Percentiles rank a stretch among this genome's conserved stretches.
Evolutionary conservation across 2,329 filamentous ascomycete species (phyloP).

Genomic region (Neurospora crassa): DNA sequence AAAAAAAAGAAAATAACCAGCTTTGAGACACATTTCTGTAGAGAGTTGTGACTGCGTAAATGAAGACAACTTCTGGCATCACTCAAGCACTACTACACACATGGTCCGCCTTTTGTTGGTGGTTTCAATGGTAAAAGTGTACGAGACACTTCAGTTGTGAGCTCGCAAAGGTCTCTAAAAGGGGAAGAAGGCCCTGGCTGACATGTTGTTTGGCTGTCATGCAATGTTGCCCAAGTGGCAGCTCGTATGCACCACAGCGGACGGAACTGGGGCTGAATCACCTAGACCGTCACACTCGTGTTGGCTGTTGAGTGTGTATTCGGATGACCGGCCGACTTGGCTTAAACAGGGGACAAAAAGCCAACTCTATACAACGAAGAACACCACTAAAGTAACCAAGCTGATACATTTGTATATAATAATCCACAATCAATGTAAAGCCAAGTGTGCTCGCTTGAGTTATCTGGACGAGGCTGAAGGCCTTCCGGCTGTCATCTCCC

Average conservation of each 20-base stretch:
- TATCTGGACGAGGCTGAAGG: neutral
- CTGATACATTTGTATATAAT: neutral
- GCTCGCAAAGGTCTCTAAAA: neutral
- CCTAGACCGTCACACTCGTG: neutral
- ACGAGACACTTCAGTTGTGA: neutral
- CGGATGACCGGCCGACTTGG: neutral
- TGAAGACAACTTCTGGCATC: neutral
- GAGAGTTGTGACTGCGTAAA: neutral
- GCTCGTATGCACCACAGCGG: neutral
- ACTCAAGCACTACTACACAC: neutral
- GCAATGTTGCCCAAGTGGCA: neutral
- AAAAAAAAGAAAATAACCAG: neutral
- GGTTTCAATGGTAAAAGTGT: neutral
- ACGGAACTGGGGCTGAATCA: neutral
- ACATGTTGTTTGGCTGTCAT: neutral
- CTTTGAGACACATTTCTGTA: neutral
- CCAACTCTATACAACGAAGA: neutral
- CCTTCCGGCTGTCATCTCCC: neutral
- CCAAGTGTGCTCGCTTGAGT: neutral
- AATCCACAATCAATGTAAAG: neutral
- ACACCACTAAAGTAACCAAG: neutral
- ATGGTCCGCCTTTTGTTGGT: neutral
- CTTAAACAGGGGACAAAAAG: too few relatives aligned
- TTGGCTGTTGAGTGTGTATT: neutral
- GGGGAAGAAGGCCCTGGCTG: neutral